These are phyloP conservation scores for Salix caprea DNA, from an alignment of 345 rosid genomes.

Conservation along the genomic window DNA sequence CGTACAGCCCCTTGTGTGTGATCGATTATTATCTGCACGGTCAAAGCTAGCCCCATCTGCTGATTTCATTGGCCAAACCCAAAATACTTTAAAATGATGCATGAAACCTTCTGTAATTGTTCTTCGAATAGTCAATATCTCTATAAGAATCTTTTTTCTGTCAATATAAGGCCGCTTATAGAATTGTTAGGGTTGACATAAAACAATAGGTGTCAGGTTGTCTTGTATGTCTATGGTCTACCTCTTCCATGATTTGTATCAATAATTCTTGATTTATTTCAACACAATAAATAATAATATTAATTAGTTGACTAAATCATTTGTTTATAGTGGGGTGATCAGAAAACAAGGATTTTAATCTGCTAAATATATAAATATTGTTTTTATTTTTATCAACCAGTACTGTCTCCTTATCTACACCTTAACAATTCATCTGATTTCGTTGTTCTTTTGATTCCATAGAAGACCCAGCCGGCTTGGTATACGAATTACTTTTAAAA, in stretches of 20 bases:
- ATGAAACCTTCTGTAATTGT: conserved; percentile 22
- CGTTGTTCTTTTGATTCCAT: too few relatives aligned
- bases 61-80: not conserved
- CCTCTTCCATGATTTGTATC: not conserved
- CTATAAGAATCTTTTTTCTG: conserved; percentile 37
- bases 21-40: not conserved
- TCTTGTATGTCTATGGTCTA: not conserved
- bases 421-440: not conserved
- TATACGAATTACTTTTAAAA: not conserved
- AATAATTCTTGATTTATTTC: not conserved
- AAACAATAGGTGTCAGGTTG: conserved; percentile 23
- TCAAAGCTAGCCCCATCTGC: not conserved
- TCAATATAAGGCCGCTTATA: conserved; percentile 32
- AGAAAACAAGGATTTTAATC: not conserved
- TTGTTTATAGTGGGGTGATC: not conserved
- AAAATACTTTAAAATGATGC: not conserved
- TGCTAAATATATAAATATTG: too few relatives aligned
- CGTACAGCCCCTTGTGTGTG: not conserved
- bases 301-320: not conserved
- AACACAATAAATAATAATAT: not conserved
- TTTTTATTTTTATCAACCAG: not conserved
- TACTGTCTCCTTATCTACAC: not conserved
- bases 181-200: conserved; percentile 31
- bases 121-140: conserved; percentile 42
- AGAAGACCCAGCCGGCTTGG: not conserved